Base-by-base conservation (phyloP, 352 stramenopile species). In the Phytophthora capsici region DNA sequence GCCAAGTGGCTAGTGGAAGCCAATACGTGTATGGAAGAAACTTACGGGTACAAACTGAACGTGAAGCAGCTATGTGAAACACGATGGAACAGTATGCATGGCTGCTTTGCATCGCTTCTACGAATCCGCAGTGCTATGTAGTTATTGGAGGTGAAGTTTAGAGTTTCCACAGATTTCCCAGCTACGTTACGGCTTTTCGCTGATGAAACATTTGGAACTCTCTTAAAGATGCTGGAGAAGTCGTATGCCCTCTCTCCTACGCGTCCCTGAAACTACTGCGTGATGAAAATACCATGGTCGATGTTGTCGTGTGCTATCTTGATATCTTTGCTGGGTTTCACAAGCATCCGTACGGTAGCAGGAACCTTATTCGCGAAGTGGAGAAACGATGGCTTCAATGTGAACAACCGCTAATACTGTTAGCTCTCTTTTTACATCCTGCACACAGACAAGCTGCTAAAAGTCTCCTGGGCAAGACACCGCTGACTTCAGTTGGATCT, bases 391-490 rank as follows among this genome's bases (percentile, higher is more conserved):
- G 38, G 48, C 14, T 8, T 6, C 26, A 25, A 40, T 63, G 45
- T n/a, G 55, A 63, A 30, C 57, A 66, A 38, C 57, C 48, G 6
- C 22, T 58, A 1, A 66, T 66, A 48, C 28, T 58, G 8, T 41
- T 57, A 3, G 40, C 28, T 7, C 38, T 59, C 28, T 58, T 34
- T 66, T 32, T 66, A 9, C 57, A 66, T 23, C 57, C 57, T 10
- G 25, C 4, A 25, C 28, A 50, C 14, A 13, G 9, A 1, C n/a
- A 66, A 66, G 28, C 57, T 9, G 20, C 7, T 0, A 45, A 53
- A 16, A 56, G 48, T 19, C 28, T 57, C 6, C 17, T 66, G 17
- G 40, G 48, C 12, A 37, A 66, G 17, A 26, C 38, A 2, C 36
- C 48, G 0, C 13, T 66, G 20, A 66, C 38, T 6, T 57, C n/a